Evolutionary conservation across 2,329 filamentous ascomycete species (phyloP), one percentile per base, ranked within the genome.

Genomic region (Penicillium aurantiogriseum): DNA sequence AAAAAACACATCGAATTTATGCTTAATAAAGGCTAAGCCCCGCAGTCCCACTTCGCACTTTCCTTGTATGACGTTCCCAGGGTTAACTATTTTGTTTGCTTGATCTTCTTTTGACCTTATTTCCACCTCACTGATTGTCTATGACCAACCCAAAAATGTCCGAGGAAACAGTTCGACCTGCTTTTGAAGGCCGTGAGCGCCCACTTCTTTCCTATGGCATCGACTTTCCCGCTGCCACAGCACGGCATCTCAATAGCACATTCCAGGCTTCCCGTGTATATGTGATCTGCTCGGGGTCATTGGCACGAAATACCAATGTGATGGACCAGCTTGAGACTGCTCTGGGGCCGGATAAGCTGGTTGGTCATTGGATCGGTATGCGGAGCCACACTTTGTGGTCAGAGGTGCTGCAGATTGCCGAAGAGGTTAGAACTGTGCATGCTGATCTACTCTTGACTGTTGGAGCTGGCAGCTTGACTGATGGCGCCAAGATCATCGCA

Each of bases 381-480:
- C 76, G 74, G 29, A 77, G 80, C 4, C 83, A 85, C 64, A 84
- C 81, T 2, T 75, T 79, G 4, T 84, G 80, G 76, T 76, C 77
- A 1, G 80, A 85, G 57, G 76, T 84, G 7, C 63, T 85, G 0
- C 74, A 80, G 43, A 75, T 83, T 27, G 72, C 77, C 1, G 63
- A 71, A 0, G 79, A 83, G 23, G 75, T 75, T 2, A 65, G 71
- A 5, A 59, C 63, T 0, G 64, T 63, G 8, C 54, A 75, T 4
- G 76, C 76, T 0, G 83, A 86, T 70, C 74, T 80, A 40, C 65
- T 86, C 5, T 67, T 85, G 11, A 85, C 83, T 0, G 67, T 85
- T 2, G 83, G 84, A 4, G 83, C 76, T 0, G 82, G 83, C 0
- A 83, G 79, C 46, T 65, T 85, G n/a, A 84, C 81, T 0, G 83